Evolutionary conservation across 73 alveolate species (phyloP).

Genomic region (Tetrahymena borealis): DNA sequence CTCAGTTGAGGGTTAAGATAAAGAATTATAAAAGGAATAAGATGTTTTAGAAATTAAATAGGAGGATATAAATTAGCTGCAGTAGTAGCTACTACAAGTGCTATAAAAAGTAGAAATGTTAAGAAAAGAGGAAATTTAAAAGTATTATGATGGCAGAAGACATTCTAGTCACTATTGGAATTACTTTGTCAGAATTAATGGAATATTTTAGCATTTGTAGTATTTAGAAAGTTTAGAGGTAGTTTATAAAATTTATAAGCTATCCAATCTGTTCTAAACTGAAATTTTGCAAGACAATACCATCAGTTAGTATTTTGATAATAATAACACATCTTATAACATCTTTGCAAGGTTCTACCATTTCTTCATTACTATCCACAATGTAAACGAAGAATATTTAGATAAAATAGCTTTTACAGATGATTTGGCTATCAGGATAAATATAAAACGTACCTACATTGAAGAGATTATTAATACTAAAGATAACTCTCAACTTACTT

Average conservation of each 20-base stretch:
- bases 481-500: not conserved
- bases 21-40: not conserved
- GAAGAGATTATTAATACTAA: not conserved
- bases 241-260: not conserved
- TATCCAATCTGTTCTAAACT: not conserved
- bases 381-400: not conserved
- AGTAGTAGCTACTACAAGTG: not conserved
- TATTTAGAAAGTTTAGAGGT: not conserved
- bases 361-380: not conserved
- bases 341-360: not conserved
- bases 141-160: not conserved
- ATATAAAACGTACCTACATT: not conserved
- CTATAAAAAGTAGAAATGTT: not conserved
- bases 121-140: not conserved
- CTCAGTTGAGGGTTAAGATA: not conserved
- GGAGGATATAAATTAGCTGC: not conserved
- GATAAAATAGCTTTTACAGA: not conserved
- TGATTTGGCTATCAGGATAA: not conserved
- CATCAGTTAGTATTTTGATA: not conserved
- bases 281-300: not conserved
- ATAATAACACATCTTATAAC: not conserved
- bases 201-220: not conserved
- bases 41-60: not conserved
- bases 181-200: not conserved
- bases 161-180: not conserved